A percentile compares a stretch with the other conserved stretches of the same genome.
phyloP scores from a whole-genome alignment of 1,284 basidiomycete species.

The Gomphus sp. region DNA sequence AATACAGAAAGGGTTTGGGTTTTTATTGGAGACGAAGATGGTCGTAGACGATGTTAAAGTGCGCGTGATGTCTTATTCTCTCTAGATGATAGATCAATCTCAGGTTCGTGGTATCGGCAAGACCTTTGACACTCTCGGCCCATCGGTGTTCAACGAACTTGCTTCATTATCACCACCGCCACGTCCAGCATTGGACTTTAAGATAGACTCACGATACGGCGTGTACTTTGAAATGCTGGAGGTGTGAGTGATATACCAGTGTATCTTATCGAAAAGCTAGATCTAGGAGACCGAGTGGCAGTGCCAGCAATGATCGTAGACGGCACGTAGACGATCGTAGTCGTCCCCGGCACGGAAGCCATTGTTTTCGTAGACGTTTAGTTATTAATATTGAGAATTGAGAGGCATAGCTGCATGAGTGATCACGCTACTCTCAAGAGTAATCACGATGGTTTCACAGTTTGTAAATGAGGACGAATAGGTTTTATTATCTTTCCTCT shows the following conservation, averaged over 20 bases:
- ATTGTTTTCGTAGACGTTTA: constrained; percentile 63
- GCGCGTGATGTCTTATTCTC: no score
- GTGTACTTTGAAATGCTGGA: constrained; percentile 74
- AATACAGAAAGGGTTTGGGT: constrained; percentile 85
- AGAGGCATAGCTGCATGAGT: background rate
- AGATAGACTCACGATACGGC: constrained; percentile 39
- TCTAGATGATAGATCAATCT: no score
- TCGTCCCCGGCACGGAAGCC: constrained; percentile 63
- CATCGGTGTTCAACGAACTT: no score
- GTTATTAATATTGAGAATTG: constrained; percentile 41
- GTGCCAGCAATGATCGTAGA: constrained; percentile 73
- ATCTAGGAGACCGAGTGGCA: constrained; percentile 58
- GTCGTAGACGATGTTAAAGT: no score
- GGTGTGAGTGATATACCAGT: constrained; percentile 74
- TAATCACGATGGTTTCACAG: background rate
- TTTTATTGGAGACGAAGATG: no score
- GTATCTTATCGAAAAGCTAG: constrained; percentile 58
- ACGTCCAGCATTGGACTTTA: no score
- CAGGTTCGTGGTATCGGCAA: no score
- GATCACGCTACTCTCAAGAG: background rate
- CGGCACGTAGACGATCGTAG: constrained; percentile 45
- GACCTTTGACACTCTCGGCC: no score
- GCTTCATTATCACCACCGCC: no score
- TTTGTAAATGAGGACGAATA: background rate
- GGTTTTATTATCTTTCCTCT: background rate